phyloP scores from a whole-genome alignment of 1,284 basidiomycete species.

The Marasmius fiardii region DNA sequence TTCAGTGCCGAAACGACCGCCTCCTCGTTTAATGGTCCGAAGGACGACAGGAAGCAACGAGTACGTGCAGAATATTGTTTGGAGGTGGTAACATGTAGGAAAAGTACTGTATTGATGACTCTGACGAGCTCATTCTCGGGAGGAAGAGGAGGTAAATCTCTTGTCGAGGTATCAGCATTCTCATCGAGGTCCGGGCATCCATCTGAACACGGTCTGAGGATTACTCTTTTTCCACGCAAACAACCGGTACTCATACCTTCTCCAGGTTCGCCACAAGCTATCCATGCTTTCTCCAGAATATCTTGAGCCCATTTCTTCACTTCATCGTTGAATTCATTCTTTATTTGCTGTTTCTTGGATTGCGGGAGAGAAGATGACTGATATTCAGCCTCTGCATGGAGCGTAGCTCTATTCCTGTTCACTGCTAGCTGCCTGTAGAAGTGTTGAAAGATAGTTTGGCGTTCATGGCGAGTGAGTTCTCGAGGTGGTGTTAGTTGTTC shows the following conservation, averaged over 20 bases:
- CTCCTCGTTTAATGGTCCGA: constrained; percentile 42
- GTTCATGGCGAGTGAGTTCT: constrained; percentile 34
- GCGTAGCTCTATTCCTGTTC: constrained; percentile 41
- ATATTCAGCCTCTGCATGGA: constrained; percentile 38
- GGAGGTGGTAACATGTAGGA: constrained; percentile 45
- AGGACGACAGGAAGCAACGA: constrained; percentile 41
- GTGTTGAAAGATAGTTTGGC: constrained; percentile 38
- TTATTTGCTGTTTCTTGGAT: constrained; percentile 17
- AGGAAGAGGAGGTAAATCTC: constrained; percentile 39
- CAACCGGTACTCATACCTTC: constrained; percentile 31
- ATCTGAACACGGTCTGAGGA: constrained; percentile 17
- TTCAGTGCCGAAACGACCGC: constrained; percentile 44
- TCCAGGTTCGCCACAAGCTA: constrained; percentile 43
- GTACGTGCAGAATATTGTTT: constrained; percentile 54
- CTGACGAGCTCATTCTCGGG: constrained; percentile 29
- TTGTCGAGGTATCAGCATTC: constrained; percentile 43
- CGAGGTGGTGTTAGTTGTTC: constrained; percentile 35
- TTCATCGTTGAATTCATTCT: constrained; percentile 31
- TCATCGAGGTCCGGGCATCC: constrained; percentile 39
- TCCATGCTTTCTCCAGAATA: constrained; percentile 43
- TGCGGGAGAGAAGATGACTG: constrained; percentile 23
- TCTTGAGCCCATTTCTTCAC: constrained; percentile 45
- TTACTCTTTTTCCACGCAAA: not conserved
- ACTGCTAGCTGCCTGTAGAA: constrained; percentile 42
- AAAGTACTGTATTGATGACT: constrained; percentile 46